phyloP scores from a whole-genome alignment of 2,329 filamentous ascomycete genomes.

The Calonectria leucothoes region DNA sequence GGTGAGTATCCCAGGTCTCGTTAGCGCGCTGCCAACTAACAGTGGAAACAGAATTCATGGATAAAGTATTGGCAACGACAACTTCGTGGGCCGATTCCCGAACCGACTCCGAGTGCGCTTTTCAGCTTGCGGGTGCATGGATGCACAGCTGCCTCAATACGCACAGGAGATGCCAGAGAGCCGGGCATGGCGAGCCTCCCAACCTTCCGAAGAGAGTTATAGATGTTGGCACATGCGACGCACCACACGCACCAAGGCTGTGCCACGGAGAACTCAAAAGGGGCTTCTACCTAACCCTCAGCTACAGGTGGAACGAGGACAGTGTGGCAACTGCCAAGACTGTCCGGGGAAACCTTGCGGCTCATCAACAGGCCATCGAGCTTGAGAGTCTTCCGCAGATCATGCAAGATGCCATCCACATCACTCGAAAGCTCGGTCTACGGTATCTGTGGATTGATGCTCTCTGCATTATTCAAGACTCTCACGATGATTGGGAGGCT shows the following conservation, averaged over 20 bases:
- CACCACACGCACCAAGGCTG: background rate
- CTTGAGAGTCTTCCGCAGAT: background rate
- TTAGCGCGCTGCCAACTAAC: background rate
- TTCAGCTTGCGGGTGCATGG: background rate
- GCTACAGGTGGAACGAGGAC: background rate
- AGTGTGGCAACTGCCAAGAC: background rate
- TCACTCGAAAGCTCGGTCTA: background rate
- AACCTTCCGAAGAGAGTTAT: background rate
- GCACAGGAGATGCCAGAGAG: background rate
- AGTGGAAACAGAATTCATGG: background rate
- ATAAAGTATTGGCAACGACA: background rate
- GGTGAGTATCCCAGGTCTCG: background rate
- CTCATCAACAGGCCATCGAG: background rate
- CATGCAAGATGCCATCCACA: background rate
- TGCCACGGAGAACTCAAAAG: background rate
- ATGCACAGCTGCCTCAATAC: background rate
- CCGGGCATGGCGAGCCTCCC: background rate
- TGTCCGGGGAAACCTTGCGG: background rate
- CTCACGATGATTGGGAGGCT: background rate
- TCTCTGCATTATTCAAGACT: conserved; percentile 11
- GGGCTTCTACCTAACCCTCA: background rate
- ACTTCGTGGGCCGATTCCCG: background rate
- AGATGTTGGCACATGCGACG: background rate
- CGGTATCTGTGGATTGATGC: conserved; percentile 11
- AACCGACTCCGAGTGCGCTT: background rate